These are phyloP conservation scores for Cantharellus anzutake DNA, from an alignment of 768 basidiomycete genomes.

Conservation along the genomic window DNA sequence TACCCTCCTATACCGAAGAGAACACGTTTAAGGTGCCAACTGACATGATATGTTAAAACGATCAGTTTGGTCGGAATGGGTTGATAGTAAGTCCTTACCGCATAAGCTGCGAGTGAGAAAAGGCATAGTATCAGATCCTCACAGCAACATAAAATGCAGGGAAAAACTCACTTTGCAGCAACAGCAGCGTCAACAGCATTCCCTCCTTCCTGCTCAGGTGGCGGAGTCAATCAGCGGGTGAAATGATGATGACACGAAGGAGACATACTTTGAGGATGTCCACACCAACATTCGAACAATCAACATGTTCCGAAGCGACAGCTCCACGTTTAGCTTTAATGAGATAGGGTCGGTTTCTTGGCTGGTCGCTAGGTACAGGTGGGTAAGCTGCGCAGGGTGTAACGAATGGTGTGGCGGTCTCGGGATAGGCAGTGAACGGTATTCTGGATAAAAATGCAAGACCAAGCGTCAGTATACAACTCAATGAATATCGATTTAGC, in stretches of 20 bases:
- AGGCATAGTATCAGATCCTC: not conserved
- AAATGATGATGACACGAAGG: not conserved
- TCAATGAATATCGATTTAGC: too few relatives aligned
- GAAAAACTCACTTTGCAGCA: constrained; percentile 14
- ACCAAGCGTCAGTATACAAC: too few relatives aligned
- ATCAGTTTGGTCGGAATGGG: not conserved
- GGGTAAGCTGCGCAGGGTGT: not conserved
- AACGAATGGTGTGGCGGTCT: not conserved
- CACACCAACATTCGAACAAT: constrained; percentile 76
- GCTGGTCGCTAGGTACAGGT: not conserved
- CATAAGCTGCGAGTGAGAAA: constrained; percentile 40
- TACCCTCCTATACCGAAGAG: constrained; percentile 53
- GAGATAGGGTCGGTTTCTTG: constrained; percentile 36
- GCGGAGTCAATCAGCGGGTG: not conserved
- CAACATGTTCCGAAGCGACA: constrained; percentile 73
- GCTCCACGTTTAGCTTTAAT: constrained; percentile 55
- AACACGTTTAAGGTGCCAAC: constrained; percentile 58
- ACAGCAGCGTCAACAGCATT: constrained; percentile 84
- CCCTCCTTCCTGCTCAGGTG: constrained; percentile 38
- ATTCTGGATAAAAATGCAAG: not conserved
- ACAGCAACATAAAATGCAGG: not conserved
- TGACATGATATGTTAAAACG: not conserved
- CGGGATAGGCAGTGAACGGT: not conserved
- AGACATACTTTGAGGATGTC: constrained; percentile 31
- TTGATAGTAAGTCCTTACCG: constrained; percentile 8